These are phyloP conservation scores for Suhomyces vadensis DNA, from an alignment of 805 yeast genomes.

Conservation along the genomic window DNA sequence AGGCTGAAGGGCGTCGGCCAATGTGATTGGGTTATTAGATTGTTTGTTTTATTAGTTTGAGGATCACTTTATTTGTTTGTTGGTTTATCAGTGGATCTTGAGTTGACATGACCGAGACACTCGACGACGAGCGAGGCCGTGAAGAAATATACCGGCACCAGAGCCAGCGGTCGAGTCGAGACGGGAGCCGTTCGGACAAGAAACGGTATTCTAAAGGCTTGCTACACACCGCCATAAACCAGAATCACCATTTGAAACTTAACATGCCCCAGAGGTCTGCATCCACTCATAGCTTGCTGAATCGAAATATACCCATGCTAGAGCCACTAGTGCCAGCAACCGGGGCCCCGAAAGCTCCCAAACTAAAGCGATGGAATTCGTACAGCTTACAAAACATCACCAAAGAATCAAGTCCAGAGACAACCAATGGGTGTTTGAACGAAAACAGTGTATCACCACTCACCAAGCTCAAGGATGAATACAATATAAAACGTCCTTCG, in stretches of 20 bases:
- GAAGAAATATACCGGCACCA: neutral
- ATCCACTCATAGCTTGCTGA: constrained; percentile 10
- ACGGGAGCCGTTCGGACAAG: constrained; percentile 1
- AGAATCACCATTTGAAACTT: constrained; percentile 14
- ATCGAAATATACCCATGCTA: constrained; percentile 13
- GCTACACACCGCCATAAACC: constrained; percentile 15
- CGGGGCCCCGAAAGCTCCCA: constrained; percentile 11
- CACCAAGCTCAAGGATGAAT: constrained; percentile 28
- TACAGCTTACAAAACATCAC: neutral
- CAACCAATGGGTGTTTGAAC: neutral
- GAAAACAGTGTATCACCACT: constrained; percentile 26
- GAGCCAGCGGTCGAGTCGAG: neutral
- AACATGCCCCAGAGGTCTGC: constrained; percentile 11
- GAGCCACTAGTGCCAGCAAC: constrained; percentile 5
- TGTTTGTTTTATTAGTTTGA: too few relatives aligned
- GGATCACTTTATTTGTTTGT: too few relatives aligned
- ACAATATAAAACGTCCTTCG: constrained; percentile 24
- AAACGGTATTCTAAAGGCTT: constrained; percentile 8
- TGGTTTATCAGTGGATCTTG: too few relatives aligned
- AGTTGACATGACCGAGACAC: neutral
- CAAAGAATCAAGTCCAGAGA: neutral
- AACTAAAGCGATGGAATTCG: constrained; percentile 15
- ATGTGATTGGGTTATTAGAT: neutral
- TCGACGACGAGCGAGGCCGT: neutral
- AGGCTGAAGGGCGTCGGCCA: neutral